Percentiles rank a stretch among this genome's conserved stretches.
phyloP scores from a whole-genome alignment of 495 filamentous ascomycete species.

The Physcia stellaris region DNA sequence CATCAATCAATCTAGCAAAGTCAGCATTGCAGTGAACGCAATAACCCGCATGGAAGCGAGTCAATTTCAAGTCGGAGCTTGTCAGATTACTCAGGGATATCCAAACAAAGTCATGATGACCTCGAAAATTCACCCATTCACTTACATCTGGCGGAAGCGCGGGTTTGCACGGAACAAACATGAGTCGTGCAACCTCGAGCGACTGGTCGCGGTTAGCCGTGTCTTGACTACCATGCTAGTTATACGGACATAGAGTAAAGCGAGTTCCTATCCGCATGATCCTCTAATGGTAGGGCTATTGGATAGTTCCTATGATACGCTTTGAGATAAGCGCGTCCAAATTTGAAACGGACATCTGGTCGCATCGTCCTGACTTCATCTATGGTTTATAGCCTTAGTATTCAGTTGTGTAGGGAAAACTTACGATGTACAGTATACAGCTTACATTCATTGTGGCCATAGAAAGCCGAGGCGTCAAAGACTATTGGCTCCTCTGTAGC shows the following conservation, averaged over 20 bases:
- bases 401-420: neutral
- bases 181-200: no score
- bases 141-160: no score
- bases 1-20: neutral
- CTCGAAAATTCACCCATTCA: neutral
- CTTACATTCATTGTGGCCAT: slow-evolving; percentile 36
- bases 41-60: neutral
- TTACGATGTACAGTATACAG: slow-evolving; percentile 2
- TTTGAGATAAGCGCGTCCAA: slow-evolving; percentile 17
- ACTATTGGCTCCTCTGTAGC: slow-evolving; percentile 22
- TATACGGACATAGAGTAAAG: slow-evolving; percentile 21
- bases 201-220: no score
- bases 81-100: slow-evolving; percentile 7
- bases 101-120: neutral
- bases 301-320: slow-evolving; percentile 19
- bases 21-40: neutral
- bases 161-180: no score
- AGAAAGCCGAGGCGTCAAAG: slow-evolving; percentile 34
- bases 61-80: slow-evolving; percentile 7
- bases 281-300: slow-evolving; percentile 15
- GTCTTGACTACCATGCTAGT: no score
- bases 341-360: slow-evolving; percentile 6
- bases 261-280: slow-evolving; percentile 19
- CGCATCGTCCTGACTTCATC: slow-evolving; percentile 4
- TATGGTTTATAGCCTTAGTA: no score